These are phyloP conservation scores for Aureobasidium vineae DNA, from an alignment of 2,329 filamentous ascomycete genomes.

Conservation along the genomic window DNA sequence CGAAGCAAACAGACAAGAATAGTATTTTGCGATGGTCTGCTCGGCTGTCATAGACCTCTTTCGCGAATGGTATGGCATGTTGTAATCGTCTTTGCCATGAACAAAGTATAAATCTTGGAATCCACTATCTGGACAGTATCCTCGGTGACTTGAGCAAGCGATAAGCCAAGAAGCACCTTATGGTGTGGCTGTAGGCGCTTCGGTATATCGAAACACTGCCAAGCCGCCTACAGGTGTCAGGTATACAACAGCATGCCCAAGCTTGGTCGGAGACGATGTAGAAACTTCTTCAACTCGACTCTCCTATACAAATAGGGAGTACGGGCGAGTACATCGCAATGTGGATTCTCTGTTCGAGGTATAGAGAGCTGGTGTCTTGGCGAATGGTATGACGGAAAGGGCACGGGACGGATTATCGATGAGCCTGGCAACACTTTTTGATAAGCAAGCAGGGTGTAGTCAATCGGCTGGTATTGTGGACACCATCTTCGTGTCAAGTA, in stretches of 20 bases:
- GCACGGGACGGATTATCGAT: not conserved
- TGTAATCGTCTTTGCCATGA: not conserved
- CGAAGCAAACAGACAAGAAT: not conserved
- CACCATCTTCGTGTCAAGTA: not conserved
- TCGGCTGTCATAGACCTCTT: not conserved
- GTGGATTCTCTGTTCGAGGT: not conserved
- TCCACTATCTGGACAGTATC: not conserved
- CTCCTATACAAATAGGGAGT: not conserved
- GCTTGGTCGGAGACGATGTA: not conserved
- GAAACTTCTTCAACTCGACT: too few species aligned
- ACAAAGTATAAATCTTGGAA: not conserved
- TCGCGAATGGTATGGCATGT: not conserved
- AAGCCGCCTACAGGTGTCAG: not conserved
- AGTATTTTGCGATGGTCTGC: not conserved
- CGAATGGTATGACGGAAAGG: not conserved
- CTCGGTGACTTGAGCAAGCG: not conserved
- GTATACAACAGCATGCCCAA: not conserved
- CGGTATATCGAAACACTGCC: not conserved
- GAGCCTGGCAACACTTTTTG: not conserved
- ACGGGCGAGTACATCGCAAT: not conserved
- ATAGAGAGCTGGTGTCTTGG: not conserved
- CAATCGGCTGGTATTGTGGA: not conserved
- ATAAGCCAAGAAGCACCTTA: not conserved
- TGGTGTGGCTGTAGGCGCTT: not conserved
- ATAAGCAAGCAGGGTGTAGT: not conserved